Conservation (phyloP, 108 stramenopile species). For the Nitzschia sp. region DNA sequence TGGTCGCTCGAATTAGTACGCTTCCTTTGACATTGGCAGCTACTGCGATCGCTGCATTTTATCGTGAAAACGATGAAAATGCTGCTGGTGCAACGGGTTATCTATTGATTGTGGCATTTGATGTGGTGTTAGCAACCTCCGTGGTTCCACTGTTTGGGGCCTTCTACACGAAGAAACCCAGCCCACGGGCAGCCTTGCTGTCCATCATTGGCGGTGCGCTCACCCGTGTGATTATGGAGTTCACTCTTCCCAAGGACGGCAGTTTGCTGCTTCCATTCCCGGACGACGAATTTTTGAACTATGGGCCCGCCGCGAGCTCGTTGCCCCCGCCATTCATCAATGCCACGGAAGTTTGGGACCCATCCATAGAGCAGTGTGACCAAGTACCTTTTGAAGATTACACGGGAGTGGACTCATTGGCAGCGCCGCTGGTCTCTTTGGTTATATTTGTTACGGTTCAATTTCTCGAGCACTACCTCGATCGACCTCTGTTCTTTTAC, state of each 20-base stretch:
- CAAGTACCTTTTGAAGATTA: slow-evolving; percentile 57
- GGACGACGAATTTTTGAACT: slow-evolving; percentile 57
- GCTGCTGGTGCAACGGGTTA: too few species aligned
- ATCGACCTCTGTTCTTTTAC: slow-evolving; percentile 22
- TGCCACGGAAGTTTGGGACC: slow-evolving; percentile 59
- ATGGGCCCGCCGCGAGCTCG: slow-evolving; percentile 44
- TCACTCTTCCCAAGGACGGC: slow-evolving; percentile 78
- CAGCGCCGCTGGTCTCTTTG: slow-evolving; percentile 42
- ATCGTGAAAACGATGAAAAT: slow-evolving; percentile 60
- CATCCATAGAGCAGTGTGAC: slow-evolving; percentile 53
- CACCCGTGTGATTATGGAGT: slow-evolving; percentile 67
- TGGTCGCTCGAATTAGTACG: slow-evolving; percentile 49
- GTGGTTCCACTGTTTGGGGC: slow-evolving; percentile 79
- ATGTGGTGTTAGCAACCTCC: slow-evolving; percentile 69
- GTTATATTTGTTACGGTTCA: slow-evolving; percentile 29
- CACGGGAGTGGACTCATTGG: slow-evolving; percentile 76
- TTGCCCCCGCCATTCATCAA: slow-evolving; percentile 54
- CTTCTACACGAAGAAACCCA: slow-evolving; percentile 74
- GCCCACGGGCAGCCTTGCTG: slow-evolving; percentile 69
- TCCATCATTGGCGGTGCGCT: slow-evolving; percentile 55
- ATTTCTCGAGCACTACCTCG: slow-evolving; percentile 17
- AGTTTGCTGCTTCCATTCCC: slow-evolving; percentile 55
- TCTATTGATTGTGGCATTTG: too few species aligned
- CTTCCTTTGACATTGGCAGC: slow-evolving; percentile 58
- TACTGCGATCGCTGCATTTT: slow-evolving; percentile 59